Conservation (phyloP, 2,329 filamentous ascomycete genomes). For the Cladosporium sp. region DNA sequence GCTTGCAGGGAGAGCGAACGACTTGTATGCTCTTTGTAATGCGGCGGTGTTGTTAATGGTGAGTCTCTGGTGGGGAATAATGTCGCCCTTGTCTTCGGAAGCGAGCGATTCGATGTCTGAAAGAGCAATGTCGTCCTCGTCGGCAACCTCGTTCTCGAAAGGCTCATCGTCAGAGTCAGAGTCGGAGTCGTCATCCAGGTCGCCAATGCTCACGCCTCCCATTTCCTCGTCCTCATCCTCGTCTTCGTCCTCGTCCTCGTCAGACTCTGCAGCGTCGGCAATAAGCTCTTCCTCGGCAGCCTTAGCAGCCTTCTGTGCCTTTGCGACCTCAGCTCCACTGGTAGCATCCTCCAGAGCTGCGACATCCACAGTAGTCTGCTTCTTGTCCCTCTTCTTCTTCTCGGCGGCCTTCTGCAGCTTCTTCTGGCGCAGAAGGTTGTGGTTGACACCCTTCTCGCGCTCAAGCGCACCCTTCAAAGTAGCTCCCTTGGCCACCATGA, state of each 20-base stretch:
- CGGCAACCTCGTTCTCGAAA: constrained; percentile 59
- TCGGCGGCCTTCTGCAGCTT: constrained; percentile 50
- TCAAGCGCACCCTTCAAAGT: constrained; percentile 53
- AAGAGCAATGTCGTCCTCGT: constrained; percentile 82
- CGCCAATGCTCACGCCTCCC: constrained; percentile 30
- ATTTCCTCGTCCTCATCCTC: constrained; percentile 42
- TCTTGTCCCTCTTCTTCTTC: constrained; percentile 40
- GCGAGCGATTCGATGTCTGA: constrained; percentile 77
- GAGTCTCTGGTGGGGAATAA: constrained; percentile 83
- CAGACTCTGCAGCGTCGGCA: constrained; percentile 27
- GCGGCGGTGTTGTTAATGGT: constrained; percentile 97
- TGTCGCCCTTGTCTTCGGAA: constrained; percentile 77
- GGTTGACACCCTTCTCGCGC: constrained; percentile 58
- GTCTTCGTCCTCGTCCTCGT: constrained; percentile 28
- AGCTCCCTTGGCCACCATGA: constrained; percentile 50
- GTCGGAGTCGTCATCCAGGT: constrained; percentile 22
- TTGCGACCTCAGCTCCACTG: constrained; percentile 24
- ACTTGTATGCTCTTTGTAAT: constrained; percentile 72
- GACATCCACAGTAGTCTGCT: constrained; percentile 24
- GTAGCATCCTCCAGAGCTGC: constrained; percentile 23
- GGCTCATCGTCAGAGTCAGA: constrained; percentile 41
- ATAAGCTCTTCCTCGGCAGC: constrained; percentile 19
- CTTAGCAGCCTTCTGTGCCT: constrained; percentile 18
- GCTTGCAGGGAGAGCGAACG: constrained; percentile 66
- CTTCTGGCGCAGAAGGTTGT: constrained; percentile 62